Evolutionary conservation across 2,329 filamentous ascomycete species (phyloP).

Genomic region (Sordariomycetes sp.): DNA sequence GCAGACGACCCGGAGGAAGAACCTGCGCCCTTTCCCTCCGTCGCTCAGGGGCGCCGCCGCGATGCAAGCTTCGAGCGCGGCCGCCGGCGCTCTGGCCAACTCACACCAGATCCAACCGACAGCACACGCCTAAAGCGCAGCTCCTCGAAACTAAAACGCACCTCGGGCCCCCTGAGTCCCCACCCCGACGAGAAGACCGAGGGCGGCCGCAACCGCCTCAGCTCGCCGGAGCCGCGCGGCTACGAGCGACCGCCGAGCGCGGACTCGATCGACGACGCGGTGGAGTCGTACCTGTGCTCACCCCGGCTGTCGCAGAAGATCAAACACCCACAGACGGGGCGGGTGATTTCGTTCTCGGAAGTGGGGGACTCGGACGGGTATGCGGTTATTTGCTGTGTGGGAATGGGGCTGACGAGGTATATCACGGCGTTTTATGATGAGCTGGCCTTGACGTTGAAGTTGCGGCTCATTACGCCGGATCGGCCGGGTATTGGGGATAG

Average conservation of each 20-base stretch:
- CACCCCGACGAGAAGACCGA: conserved; percentile 21
- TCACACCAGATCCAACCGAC: conserved; percentile 33
- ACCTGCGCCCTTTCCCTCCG: conserved; percentile 55
- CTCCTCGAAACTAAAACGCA: conserved; percentile 43
- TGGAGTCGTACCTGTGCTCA: conserved; percentile 72
- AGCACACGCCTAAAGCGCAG: conserved; percentile 35
- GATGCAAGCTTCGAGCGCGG: conserved; percentile 32
- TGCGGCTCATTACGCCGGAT: conserved; percentile 87
- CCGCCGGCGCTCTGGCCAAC: conserved; percentile 31
- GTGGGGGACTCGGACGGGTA: conserved; percentile 86
- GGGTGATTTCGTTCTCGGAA: conserved; percentile 89
- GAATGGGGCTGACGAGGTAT: conserved; percentile 93
- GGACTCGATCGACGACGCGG: conserved; percentile 80
- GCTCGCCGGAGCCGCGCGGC: conserved; percentile 15
- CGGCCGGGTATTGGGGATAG: conserved; percentile 89
- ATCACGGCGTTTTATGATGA: conserved; percentile 97
- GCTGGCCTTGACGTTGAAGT: conserved; percentile 71
- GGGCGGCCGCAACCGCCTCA: conserved; percentile 3
- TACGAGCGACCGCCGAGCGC: conserved; percentile 66
- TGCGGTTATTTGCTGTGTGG: conserved; percentile 91
- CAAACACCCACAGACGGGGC: conserved; percentile 69
- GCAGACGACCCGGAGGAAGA: conserved; percentile 32
- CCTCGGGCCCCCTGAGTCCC: conserved; percentile 34
- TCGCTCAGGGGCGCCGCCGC: conserved; percentile 46
- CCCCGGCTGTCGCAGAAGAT: conserved; percentile 82